phyloP scores from a whole-genome alignment of 495 filamentous ascomycete genomes.

The Penicillium antarcticum region DNA sequence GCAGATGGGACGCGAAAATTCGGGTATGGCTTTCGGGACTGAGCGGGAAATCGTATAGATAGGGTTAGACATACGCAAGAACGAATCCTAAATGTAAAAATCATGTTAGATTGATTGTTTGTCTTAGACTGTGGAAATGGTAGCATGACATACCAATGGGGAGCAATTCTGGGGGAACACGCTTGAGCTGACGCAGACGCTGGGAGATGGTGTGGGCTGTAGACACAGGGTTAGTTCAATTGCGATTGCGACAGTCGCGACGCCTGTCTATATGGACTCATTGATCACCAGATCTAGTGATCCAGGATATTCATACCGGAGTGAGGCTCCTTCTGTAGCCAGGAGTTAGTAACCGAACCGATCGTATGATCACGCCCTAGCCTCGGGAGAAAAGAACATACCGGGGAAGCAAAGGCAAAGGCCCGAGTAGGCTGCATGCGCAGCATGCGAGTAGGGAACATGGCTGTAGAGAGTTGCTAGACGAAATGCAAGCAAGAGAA shows the following conservation, averaged over 20 bases:
- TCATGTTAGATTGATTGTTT: conserved; percentile 17
- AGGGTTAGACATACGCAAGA: conserved; percentile 55
- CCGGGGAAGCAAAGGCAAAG: conserved; percentile 76
- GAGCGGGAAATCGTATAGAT: conserved; percentile 13
- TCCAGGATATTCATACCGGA: conserved; percentile 57
- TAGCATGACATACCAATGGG: conserved; percentile 72
- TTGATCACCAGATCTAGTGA: conserved; percentile 3
- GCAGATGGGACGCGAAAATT: conserved; percentile 9
- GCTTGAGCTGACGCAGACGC: conserved; percentile 80
- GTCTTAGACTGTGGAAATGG: neutral
- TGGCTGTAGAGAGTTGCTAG: conserved; percentile 31
- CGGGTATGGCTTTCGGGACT: conserved; percentile 14
- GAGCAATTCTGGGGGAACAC: conserved; percentile 89
- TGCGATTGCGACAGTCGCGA: neutral
- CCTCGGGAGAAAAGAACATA: conserved; percentile 46
- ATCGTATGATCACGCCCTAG: conserved; percentile 18
- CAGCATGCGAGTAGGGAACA: conserved; percentile 65
- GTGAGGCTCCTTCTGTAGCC: conserved; percentile 74
- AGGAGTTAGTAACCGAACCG: conserved; percentile 31
- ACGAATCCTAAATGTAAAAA: conserved; percentile 65
- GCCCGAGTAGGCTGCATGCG: conserved; percentile 56
- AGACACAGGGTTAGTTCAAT: conserved; percentile 30
- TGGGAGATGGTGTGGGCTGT: conserved; percentile 97
- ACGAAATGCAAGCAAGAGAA: conserved; percentile 9
- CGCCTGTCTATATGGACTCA: conserved; percentile 5